Percentiles rank a stretch among this genome's conserved stretches.
Evolutionary conservation across 1,284 basidiomycete species (phyloP).

Genomic region (Inonotus hispidus): DNA sequence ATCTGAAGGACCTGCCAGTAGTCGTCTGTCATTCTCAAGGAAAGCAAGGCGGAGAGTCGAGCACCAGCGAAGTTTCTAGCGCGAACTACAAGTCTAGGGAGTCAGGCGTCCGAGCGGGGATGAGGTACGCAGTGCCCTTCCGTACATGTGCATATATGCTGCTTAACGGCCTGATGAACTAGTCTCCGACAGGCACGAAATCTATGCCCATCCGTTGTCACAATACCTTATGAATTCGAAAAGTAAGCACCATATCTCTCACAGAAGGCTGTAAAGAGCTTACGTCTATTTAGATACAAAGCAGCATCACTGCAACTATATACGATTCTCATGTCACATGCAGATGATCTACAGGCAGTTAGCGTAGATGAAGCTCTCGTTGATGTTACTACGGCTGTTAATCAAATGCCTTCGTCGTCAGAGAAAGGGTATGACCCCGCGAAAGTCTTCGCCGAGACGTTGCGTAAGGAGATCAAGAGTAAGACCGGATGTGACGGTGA

Average conservation of each 20-base stretch:
- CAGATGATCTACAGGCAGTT: conserved; percentile 91
- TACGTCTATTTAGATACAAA: conserved; percentile 60
- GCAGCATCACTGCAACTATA: conserved; percentile 83
- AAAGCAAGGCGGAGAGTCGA: conserved; percentile 56
- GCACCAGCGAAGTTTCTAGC: conserved; percentile 93
- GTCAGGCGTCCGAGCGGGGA: conserved; percentile 89
- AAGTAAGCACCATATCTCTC: conserved; percentile 35
- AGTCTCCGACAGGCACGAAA: conserved; percentile 82
- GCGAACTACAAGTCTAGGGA: conserved; percentile 90
- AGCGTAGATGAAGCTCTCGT: conserved; percentile 95
- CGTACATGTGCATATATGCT: background rate
- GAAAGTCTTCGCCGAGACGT: conserved; percentile 73
- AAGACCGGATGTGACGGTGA: conserved; percentile 82
- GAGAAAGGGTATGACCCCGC: conserved; percentile 47
- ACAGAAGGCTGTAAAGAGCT: background rate
- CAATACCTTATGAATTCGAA: conserved; percentile 90
- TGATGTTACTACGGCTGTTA: conserved; percentile 74
- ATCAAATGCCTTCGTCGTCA: conserved; percentile 32
- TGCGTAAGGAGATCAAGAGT: conserved; percentile 70
- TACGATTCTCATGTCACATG: conserved; percentile 82
- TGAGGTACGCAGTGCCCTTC: conserved; percentile 54
- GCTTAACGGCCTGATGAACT: background rate
- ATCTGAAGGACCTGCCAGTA: conserved; percentile 80
- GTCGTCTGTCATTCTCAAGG: conserved; percentile 95
- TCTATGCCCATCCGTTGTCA: conserved; percentile 68